These are phyloP conservation scores for Amoebophrya sp. DNA, from an alignment of 169 alveolate genomes.

Conservation along the genomic window DNA sequence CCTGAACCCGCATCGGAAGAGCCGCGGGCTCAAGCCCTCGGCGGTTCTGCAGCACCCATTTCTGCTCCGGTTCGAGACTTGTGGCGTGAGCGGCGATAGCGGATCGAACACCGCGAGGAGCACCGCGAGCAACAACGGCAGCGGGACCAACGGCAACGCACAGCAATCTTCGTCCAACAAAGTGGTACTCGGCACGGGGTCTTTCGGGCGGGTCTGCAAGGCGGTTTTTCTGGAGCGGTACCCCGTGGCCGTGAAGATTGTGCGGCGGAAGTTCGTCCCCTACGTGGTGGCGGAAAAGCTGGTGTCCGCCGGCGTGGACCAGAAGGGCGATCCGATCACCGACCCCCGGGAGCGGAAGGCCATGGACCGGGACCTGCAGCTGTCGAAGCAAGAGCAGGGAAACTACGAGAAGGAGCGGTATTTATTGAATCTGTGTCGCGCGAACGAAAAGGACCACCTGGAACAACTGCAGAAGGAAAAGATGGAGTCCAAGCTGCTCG, in stretches of 20 bases:
- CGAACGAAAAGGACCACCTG: not conserved
- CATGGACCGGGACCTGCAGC: not conserved
- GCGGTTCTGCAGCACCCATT: not conserved
- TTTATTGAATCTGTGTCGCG: not conserved
- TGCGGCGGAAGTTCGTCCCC: conserved; percentile 20
- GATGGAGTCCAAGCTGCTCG: not conserved
- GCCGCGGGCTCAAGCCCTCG: no score
- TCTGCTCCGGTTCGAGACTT: not conserved
- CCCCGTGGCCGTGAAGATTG: conserved; percentile 1
- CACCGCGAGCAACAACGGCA: no score
- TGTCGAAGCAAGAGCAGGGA: not conserved
- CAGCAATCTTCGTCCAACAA: not conserved
- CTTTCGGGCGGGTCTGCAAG: not conserved
- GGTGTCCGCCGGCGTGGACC: conserved; percentile 1
- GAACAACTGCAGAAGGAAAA: not conserved
- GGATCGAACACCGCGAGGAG: no score
- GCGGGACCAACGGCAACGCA: no score
- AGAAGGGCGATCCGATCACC: not conserved
- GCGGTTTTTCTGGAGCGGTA: not conserved
- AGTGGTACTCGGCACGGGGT: not conserved
- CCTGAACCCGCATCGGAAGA: no score
- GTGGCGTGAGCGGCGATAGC: no score
- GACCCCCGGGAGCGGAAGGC: conserved; percentile 1
- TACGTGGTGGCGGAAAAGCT: not conserved
- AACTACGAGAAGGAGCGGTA: conserved; percentile 14